Percentiles rank a stretch among this genome's conserved stretches.
phyloP scores from a whole-genome alignment of 139 green algal genomes.

The Parachlorella kessleri region DNA sequence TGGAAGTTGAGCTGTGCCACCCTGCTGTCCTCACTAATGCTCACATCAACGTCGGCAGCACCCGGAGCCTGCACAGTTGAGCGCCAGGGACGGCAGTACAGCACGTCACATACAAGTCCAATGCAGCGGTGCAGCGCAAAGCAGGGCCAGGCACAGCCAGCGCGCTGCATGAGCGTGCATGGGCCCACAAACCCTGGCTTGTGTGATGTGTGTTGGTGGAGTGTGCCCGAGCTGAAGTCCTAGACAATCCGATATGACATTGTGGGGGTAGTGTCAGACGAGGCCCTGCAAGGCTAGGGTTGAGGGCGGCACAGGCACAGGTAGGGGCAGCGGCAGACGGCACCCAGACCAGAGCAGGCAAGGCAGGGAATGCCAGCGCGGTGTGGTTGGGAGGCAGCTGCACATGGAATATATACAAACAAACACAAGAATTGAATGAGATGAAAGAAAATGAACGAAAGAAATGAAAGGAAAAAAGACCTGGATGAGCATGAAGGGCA shows the following conservation, averaged over 20 bases:
- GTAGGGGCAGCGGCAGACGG: not conserved
- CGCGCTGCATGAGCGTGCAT: not conserved
- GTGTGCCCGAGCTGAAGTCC: no score
- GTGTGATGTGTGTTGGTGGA: no score
- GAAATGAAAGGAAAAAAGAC: conserved; percentile 19
- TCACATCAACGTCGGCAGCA: conserved; percentile 84
- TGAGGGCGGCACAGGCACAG: not conserved
- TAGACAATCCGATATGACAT: no score
- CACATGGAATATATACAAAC: not conserved
- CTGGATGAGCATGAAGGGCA: conserved; percentile 93
- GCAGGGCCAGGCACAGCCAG: not conserved
- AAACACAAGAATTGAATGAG: not conserved
- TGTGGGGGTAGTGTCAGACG: no score
- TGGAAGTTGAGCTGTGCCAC: conserved; percentile 89
- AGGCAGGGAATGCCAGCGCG: not conserved
- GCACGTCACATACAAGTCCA: not conserved
- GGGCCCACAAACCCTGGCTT: not conserved
- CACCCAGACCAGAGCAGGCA: not conserved
- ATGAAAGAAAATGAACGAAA: not conserved
- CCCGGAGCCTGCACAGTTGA: conserved; percentile 68
- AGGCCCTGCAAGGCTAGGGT: not conserved
- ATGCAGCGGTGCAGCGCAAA: not conserved
- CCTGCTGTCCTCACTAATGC: conserved; percentile 82
- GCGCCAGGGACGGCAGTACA: no score
- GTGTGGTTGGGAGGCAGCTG: not conserved